Evolutionary conservation across 306 rosid species (phyloP), one percentile per base, ranked within the genome.

Genomic region (Dryas octopetala): DNA sequence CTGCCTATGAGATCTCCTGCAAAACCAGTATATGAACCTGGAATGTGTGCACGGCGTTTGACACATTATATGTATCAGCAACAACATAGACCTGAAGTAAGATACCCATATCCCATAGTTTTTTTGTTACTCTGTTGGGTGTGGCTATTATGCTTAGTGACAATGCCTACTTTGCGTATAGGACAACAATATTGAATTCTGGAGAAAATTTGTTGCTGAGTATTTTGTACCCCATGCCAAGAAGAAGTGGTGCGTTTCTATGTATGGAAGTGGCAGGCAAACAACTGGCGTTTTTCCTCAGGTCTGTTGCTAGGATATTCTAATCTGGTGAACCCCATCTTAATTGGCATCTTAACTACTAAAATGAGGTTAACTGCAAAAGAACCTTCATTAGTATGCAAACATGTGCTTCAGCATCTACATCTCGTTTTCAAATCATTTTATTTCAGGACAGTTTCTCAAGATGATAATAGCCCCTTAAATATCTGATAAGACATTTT

Each of bases 211-310:
- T 90, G 98, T 94, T 75, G 86, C 90, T 5, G 98, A 94, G 66
- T 94, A 88, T 82, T 94, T 86, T 85, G 98, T 96, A 54, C 97
- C 98, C 28, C 85, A 90, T 87, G 98, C 98, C 73, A 94, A 85
- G 83, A 94, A 94, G 91, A 94, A 94, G 83, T 94, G 98, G 98
- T 94, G 98, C 65, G 97, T 94, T 77, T 94, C 98, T 63, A 86
- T 91, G 96, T 94, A 94, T 81, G 98, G 98, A 78, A 87, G 91
- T 85, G 93, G 96, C 73, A 83, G 97, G 63, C 98, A 94, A 80
- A 90, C 98, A 79, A 87, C 87, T 79, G 98, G 98, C 74, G 98
- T 94, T 84, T 90, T 91, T 74, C 98, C 95, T 78, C 98, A 94
- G 98, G 98, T 91, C 61, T 81, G 82, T 75, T 81, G 75, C 73